These are phyloP conservation scores for Noccaea bulbosa DNA, from an alignment of 345 rosid genomes.

Conservation along the genomic window DNA sequence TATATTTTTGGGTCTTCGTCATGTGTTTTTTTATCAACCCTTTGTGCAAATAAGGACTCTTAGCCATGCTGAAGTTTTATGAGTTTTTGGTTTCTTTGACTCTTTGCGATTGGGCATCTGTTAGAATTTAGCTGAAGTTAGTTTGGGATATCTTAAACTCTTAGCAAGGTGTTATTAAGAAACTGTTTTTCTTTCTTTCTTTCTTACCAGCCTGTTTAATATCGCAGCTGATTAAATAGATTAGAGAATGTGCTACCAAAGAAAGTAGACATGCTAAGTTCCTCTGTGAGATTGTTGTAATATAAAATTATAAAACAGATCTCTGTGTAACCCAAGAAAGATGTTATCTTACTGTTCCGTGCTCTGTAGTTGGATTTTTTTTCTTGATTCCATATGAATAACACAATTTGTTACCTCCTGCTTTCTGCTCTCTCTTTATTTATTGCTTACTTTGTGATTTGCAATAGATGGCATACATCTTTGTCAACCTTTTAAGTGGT, in stretches of 20 bases:
- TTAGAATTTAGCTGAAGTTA: background rate
- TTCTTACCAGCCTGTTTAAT: background rate
- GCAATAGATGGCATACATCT: constrained; percentile 6
- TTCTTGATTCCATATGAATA: constrained; percentile 7
- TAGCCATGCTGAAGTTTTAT: constrained; percentile 17
- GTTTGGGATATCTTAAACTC: too few species aligned
- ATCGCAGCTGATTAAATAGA: constrained; percentile 5
- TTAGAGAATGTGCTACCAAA: background rate
- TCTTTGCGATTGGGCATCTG: background rate
- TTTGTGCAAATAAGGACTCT: background rate
- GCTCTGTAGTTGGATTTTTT: constrained; percentile 28
- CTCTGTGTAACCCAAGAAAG: constrained; percentile 5
- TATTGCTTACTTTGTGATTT: constrained; percentile 14
- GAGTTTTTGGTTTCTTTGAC: background rate
- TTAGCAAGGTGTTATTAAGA: background rate
- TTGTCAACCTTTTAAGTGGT: background rate
- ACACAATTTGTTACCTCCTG: background rate
- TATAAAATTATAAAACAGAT: background rate
- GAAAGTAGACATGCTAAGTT: background rate
- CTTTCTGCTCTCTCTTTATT: constrained; percentile 18
- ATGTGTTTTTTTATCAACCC: background rate
- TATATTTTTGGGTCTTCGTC: background rate
- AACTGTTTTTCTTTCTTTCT: too few species aligned
- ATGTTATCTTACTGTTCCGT: constrained; percentile 7
- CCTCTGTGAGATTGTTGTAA: background rate